Conservation (phyloP, 306 rosid species). For the Cicer pinnatifidum region DNA sequence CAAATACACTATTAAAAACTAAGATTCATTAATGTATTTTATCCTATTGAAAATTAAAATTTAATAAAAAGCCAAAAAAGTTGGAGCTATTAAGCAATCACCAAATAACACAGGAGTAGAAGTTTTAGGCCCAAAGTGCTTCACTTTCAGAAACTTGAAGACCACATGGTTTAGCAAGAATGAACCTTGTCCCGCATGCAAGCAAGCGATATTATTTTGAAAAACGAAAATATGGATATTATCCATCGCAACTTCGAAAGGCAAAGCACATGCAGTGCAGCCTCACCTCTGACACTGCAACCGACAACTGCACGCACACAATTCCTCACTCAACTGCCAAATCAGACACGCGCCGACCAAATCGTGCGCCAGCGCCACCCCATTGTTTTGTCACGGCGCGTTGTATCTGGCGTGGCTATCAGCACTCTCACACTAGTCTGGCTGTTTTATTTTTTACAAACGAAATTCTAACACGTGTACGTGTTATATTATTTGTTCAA, state of each 20-base stretch:
- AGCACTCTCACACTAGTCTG: too few species aligned
- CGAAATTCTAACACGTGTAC: too few species aligned
- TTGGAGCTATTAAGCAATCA: too few species aligned
- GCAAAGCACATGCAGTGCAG: constrained; percentile 27
- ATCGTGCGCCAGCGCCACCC: constrained; percentile 15
- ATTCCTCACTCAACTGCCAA: constrained; percentile 34
- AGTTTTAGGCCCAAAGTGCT: background rate
- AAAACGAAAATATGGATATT: background rate
- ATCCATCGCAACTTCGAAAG: background rate
- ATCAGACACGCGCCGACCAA: constrained; percentile 40
- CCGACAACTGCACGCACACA: constrained; percentile 36
- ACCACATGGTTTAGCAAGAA: background rate
- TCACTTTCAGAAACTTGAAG: background rate
- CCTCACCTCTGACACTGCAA: constrained; percentile 8
- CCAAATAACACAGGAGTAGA: too few species aligned
- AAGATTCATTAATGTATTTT: too few species aligned
- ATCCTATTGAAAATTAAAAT: too few species aligned
- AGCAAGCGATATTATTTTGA: too few species aligned
- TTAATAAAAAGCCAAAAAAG: too few species aligned
- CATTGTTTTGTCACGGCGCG: background rate
- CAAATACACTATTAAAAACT: too few species aligned
- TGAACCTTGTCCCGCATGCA: background rate
- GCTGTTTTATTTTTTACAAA: too few species aligned
- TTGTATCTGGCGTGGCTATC: constrained; percentile 12
- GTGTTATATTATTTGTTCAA: too few species aligned